Conservation (phyloP, 1,284 basidiomycete species). For the Clitocybe nebularis region DNA sequence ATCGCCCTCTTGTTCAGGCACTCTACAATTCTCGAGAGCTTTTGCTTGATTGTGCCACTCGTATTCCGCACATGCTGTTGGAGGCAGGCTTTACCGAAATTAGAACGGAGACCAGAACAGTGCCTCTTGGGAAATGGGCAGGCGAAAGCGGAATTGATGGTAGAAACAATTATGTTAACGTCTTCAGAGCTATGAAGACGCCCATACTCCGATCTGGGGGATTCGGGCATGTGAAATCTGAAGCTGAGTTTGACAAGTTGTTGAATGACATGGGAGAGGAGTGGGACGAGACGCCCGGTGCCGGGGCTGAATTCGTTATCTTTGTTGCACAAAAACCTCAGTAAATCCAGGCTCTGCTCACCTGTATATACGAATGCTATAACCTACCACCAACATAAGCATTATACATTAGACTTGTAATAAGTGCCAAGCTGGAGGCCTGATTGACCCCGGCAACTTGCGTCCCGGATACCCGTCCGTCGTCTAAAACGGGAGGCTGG, state of each 20-base stretch:
- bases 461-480: too few relatives aligned
- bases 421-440: too few relatives aligned
- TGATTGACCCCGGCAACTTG: too few relatives aligned
- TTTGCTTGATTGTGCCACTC: background rate
- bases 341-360: too few relatives aligned
- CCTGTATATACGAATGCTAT: too few relatives aligned
- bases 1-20: background rate
- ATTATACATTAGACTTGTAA: too few relatives aligned
- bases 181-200: background rate
- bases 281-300: background rate
- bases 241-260: background rate
- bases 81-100: background rate
- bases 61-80: background rate
- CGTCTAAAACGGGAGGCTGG: too few relatives aligned
- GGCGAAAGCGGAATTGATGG: background rate
- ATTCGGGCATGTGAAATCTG: background rate
- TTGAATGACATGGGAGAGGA: background rate
- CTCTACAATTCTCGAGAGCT: background rate
- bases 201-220: background rate
- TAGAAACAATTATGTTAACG: background rate
- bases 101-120: background rate
- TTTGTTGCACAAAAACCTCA: background rate
- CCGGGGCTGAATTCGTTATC: background rate
- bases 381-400: too few relatives aligned
- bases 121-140: background rate